Base-by-base conservation (phyloP, 2,329 filamentous ascomycete species). In the Furcasterigmium furcatum region DNA sequence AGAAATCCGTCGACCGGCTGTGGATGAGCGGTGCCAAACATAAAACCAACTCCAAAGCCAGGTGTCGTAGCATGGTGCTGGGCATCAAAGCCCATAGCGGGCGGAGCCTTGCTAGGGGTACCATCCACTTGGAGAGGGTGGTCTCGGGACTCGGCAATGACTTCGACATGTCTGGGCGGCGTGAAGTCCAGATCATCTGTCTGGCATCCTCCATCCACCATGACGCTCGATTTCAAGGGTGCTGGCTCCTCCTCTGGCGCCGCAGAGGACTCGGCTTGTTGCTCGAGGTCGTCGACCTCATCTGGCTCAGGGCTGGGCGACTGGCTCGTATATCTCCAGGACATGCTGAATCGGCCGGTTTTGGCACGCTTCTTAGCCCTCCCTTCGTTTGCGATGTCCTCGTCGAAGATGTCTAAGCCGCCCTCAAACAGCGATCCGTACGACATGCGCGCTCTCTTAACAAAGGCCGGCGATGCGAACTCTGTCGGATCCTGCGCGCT, bases 391-490 rank as follows among this genome's bases (percentile, higher is more conserved):
- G 74, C 75, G 2, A 79, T 79, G 61, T 87, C 82, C 21, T 87
- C 86, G 48, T 88, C 84, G 13, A 92, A 85, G 4, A 83, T 78
- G 55, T 91, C 84, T 51, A 82, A 76, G 2, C 74, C 75, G 5
- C 76, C 76, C 52, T 87, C 80, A 42, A 85, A 80, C 1, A 86
- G 65, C 1, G 82, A 80, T 2, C 84, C 84, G 46, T 85, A 85
- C 0, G 87, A 91, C 4, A 86, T 69, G 45, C 86, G 76, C 13
- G 80, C 77, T 44, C 85, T 77, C 61, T 87, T 91, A 18, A 89
- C 67, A 54, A 95, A 95, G 1, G 88, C 88, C 1, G 91, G 91
- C 3, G 90, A 95, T 5, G 79, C 73, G 68, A 83, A 94, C 53
- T 85, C 79, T 16, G 73, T 67, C 38, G 69, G 56, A 9, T 70